Conservation (phyloP, 2,329 filamentous ascomycete species). For the Colletotrichum brevisporum region DNA sequence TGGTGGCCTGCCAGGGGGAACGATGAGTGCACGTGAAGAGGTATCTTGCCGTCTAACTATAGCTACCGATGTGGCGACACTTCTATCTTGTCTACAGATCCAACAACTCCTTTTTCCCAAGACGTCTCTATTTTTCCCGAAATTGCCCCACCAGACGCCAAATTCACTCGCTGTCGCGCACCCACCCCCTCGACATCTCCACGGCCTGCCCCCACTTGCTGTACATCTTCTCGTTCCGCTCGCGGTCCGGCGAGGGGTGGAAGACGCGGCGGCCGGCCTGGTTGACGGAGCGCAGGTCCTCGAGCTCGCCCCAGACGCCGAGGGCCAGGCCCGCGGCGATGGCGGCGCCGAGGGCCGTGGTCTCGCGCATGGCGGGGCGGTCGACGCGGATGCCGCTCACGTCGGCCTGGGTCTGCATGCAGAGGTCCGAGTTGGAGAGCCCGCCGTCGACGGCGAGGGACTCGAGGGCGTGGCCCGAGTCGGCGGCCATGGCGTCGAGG, state of each 20-base stretch:
- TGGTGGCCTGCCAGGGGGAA: not conserved
- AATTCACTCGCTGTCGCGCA: conserved; percentile 43
- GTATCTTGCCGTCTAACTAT: conserved; percentile 29
- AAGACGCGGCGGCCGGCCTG: conserved; percentile 79
- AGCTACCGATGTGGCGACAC: conserved; percentile 11
- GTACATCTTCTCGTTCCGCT: conserved; percentile 58
- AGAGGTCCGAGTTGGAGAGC: conserved; percentile 89
- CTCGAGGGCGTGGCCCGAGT: conserved; percentile 81
- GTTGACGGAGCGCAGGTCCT: conserved; percentile 82
- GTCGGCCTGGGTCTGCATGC: conserved; percentile 93
- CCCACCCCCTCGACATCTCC: conserved; percentile 71
- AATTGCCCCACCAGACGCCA: not conserved
- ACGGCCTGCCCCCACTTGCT: conserved; percentile 70
- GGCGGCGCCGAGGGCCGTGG: conserved; percentile 88
- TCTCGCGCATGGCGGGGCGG: conserved; percentile 90
- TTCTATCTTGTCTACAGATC: conserved; percentile 11
- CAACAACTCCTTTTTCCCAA: conserved; percentile 8
- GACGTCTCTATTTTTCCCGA: not conserved
- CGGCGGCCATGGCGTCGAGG: conserved; percentile 90
- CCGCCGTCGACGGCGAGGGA: conserved; percentile 89
- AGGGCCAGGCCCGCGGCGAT: conserved; percentile 91
- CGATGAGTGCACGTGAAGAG: not conserved
- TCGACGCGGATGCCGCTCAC: conserved; percentile 86
- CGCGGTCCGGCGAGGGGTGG: conserved; percentile 71
- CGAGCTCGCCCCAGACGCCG: conserved; percentile 79